Evolutionary conservation across 2,329 filamentous ascomycete genomes (phyloP), one percentile per base, ranked within the genome.

Genomic region (Clarireedia paspali): DNA sequence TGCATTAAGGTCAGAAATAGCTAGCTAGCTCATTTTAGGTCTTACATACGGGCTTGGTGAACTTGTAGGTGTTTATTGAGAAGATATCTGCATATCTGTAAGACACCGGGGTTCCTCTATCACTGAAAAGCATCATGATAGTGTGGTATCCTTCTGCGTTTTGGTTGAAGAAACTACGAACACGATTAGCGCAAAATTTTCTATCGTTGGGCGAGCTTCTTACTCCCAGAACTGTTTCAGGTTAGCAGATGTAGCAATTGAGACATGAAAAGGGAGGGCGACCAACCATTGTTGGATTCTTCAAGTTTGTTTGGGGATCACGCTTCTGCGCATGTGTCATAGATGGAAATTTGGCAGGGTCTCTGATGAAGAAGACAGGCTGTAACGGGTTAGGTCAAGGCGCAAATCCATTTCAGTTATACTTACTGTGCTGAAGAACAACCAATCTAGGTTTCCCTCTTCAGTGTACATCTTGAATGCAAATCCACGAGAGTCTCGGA

Each of bases 261-360:
- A 34, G 30, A 34, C 10, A 12, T 34, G 10, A 9, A 34, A 34
- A 12, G 10, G 20, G 30, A 2, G 10, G 9, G 14, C 10, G 30
- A 34, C 30, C 10, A 34, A 34, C 30, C 30, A 34, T 34, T 34
- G 5, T 82, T 85, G 12, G 76, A 75, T 58, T 82, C 78, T 50
- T 81, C 83, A 5, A 88, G 70, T 66, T 89, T 83, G 3, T 83
- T 88, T 81, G 74, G 0, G 85, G 86, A 64, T 89, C 75, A 17
- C 85, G 77, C 75, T 89, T 89, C 68, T 89, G 86, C 0, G 85
- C 87, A 67, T 88, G 85, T 52, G 88, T 88, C 65, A 88, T 85
- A 65, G 84, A 74, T 26, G 86, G 85, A 66, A 88, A 89, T 70
- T 89, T 89, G 60, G 83, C 78, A 0, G 86, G 83, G 59, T 89